Evolutionary conservation across 345 rosid genomes (phyloP).

Genomic region (Anacardium occidentale): DNA sequence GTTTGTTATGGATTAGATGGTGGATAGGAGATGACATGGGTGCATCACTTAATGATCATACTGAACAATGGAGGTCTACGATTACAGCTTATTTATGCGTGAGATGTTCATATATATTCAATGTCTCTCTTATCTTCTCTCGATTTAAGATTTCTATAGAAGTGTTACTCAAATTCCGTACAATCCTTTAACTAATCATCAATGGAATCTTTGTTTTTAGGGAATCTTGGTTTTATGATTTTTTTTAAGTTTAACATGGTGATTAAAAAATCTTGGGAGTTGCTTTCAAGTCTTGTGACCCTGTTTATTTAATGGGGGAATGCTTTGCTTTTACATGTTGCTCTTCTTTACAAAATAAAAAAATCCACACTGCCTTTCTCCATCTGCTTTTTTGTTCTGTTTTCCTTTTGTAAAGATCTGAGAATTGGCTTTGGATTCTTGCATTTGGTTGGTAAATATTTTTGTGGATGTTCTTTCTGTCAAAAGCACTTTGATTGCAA

Average conservation of each 20-base stretch:
- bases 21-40: slow-evolving; percentile 4
- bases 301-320: not conserved
- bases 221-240: slow-evolving; percentile 26
- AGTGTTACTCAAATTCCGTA: not conserved
- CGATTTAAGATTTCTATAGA: too few species aligned
- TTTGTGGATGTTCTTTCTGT: slow-evolving; percentile 8
- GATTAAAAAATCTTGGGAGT: slow-evolving; percentile 8
- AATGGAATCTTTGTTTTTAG: slow-evolving; percentile 21
- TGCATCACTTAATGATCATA: not conserved
- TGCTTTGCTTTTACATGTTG: too few species aligned
- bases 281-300: slow-evolving; percentile 6
- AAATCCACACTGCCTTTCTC: not conserved
- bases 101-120: too few species aligned
- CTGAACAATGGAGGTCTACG: not conserved
- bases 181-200: slow-evolving; percentile 1
- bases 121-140: too few species aligned
- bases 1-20: not conserved
- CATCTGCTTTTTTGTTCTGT: not conserved
- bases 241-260: slow-evolving; percentile 1
- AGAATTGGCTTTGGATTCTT: slow-evolving; percentile 21
- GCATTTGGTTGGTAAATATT: slow-evolving; percentile 17
- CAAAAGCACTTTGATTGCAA: slow-evolving; percentile 22
- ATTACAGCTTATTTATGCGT: too few species aligned
- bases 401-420: not conserved
- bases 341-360: not conserved